Evolutionary conservation across 192 early-diverging fungal species (phyloP), one percentile per base, ranked within the genome.

Genomic region (Podila epigama): DNA sequence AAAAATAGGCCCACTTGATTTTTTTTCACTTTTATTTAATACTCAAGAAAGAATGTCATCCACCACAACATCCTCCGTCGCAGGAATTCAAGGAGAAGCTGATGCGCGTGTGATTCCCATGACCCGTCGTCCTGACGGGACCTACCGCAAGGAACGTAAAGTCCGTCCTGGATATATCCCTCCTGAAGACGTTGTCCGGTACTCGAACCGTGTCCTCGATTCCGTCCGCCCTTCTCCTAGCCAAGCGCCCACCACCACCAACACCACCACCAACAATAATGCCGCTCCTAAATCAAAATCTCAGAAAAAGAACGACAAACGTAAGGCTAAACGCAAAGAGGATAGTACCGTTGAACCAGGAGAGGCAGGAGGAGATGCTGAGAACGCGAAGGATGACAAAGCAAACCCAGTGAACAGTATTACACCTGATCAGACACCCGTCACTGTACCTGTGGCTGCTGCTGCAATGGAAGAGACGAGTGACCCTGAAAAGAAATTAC

Each of bases 91-190:
- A 10, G 58, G 63, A 59, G 31, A 60, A 10, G 50, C 58, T 5
- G 87, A 84, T 66, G 86, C 83, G 28, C 85, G 88, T 3, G 78
- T 88, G 37, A 86, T 93, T 12, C 89, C 90, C 22, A 83, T 85
- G 42, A 80, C 82, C 20, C 85, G 82, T 32, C 84, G 92, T 27
- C 79, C 92, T 6, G 92, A 93, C 60, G 92, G 92, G 34, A 84
- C 86, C 18, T 51, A 87, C 37, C 82, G 92, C 65, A 88, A 87
- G 37, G 92, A 92, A 69, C 86, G 87, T 44, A 86, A 87, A 58
- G 80, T 93, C 33, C 85, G 92, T 15, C 86, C 87, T 34, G 92
- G 92, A 5, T 93, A 82, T 66, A 84, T 84, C 11, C 89, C 89
- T 22, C 79, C 66, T 31, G 90, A 92, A 63, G 92, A 93, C 66